Base-by-base conservation (phyloP, 768 basidiomycete genomes). In the Grammothele lineata region DNA sequence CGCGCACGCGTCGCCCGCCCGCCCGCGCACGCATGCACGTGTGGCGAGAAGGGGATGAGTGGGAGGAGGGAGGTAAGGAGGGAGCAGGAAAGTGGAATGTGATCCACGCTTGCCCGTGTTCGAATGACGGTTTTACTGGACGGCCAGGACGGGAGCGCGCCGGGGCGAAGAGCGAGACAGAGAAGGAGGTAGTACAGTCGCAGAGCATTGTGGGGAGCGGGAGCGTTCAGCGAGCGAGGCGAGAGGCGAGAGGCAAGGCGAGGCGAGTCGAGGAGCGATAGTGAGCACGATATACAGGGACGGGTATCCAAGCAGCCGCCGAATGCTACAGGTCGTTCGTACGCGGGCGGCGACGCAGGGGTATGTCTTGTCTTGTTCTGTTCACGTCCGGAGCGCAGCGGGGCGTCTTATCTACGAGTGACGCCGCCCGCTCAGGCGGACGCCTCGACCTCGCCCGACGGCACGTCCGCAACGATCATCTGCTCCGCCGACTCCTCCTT, bases 401-500 rank as follows among this genome's bases (percentile, higher is more conserved):
- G 26, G n/a, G n/a, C n/a, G n/a, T n/a, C n/a, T n/a, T n/a, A n/a
- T n/a, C n/a, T n/a, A n/a, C n/a, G n/a, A n/a, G n/a, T n/a, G n/a
- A 40, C 33, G 45, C 33, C 17, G 45, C 48, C 43, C 50, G 25
- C 32, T 47, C 42, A 52, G 19, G 51, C 47, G 27, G 41, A 44
- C 61, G 68, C 63, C 41, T 45, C 57, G 21, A 55, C 64, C 45
- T 66, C 64, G 25, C 58, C 59, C 2, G 53, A 49, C 12, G 57
- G 45, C 19, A 62, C 67, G 38, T 52, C 50, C 4, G 61, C 69
- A 32, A 55, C 64, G 30, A 32, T 8, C 30, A 9, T 15, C 27
- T 30, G 8, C 37, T 64, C 70, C 22, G 63, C 58, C 37, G 55
- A 35, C 42, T 59, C 65, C 57, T 68, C 65, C 55, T 55, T 48